Conservation (phyloP, 192 early-diverging fungal genomes). For the Lobosporangium transversale region DNA sequence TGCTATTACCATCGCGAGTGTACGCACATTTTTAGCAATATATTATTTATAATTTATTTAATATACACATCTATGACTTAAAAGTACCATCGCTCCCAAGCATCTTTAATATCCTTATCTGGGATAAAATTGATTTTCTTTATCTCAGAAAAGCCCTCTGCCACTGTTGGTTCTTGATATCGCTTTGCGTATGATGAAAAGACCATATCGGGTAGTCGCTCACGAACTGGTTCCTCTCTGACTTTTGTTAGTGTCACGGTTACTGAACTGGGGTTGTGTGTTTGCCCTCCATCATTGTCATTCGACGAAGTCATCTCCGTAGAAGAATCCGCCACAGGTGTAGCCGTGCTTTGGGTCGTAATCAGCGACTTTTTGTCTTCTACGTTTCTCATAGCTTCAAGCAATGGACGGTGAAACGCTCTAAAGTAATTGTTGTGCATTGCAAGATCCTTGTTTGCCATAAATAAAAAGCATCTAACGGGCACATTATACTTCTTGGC, state of each 20-base stretch:
- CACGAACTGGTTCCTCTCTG: constrained; percentile 32
- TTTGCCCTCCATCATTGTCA: not conserved
- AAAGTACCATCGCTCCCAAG: constrained; percentile 66
- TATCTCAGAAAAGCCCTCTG: constrained; percentile 72
- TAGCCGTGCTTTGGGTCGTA: not conserved
- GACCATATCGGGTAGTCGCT: constrained; percentile 64
- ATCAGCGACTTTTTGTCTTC: not conserved
- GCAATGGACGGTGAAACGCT: constrained; percentile 50
- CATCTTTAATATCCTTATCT: constrained; percentile 57
- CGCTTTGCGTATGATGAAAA: constrained; percentile 59
- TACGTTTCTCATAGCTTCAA: constrained; percentile 21
- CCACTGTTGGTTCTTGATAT: constrained; percentile 56
- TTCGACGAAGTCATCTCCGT: not conserved
- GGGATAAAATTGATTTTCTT: constrained; percentile 68
- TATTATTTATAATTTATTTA: not conserved
- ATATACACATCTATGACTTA: constrained; percentile 26
- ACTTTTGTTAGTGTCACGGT: constrained; percentile 21
- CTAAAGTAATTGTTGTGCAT: constrained; percentile 86
- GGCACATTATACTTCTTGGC: constrained; percentile 69
- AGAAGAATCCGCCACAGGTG: not conserved
- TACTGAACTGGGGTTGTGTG: not conserved
- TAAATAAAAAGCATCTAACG: constrained; percentile 72
- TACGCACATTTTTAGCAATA: too few species aligned
- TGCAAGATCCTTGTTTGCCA: constrained; percentile 62
- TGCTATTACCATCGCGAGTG: too few species aligned